A percentile compares a stretch with the other conserved stretches of the same genome.
phyloP scores from a whole-genome alignment of 768 basidiomycete genomes.

The Collybia sp. region DNA sequence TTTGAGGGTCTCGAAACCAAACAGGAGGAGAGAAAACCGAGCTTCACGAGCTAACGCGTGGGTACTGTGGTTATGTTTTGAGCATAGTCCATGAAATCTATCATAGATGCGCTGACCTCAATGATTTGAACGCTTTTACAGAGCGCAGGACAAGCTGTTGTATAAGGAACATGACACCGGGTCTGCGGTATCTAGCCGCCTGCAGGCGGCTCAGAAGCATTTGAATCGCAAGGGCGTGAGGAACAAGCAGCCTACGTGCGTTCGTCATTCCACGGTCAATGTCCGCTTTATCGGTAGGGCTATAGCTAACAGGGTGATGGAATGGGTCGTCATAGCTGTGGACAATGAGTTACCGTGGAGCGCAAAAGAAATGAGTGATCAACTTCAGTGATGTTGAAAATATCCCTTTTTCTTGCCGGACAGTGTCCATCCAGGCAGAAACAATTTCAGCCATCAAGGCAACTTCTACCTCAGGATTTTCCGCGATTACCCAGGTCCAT shows the following conservation, averaged over 20 bases:
- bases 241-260: slow-evolving; percentile 73
- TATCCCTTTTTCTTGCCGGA: slow-evolving; percentile 73
- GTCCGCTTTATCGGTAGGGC: slow-evolving; percentile 81
- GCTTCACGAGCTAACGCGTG: slow-evolving; percentile 90
- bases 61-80: slow-evolving; percentile 47
- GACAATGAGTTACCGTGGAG: background rate
- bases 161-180: slow-evolving; percentile 80
- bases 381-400: slow-evolving; percentile 83
- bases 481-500: slow-evolving; percentile 95
- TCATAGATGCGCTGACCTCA: slow-evolving; percentile 57
- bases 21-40: slow-evolving; percentile 85
- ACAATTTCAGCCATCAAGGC: slow-evolving; percentile 82
- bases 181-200: slow-evolving; percentile 84
- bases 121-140: slow-evolving; percentile 54
- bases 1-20: slow-evolving; percentile 89
- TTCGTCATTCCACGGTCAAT: slow-evolving; percentile 69
- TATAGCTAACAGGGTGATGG: slow-evolving; percentile 78
- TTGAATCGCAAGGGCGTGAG: slow-evolving; percentile 81
- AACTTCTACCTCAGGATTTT: slow-evolving; percentile 78
- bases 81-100: background rate
- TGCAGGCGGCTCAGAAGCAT: slow-evolving; percentile 91
- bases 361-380: slow-evolving; percentile 20
- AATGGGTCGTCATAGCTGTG: slow-evolving; percentile 85
- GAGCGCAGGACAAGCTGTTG: slow-evolving; percentile 85
- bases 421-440: slow-evolving; percentile 82